Percentiles rank a stretch among this genome's conserved stretches.
These are phyloP conservation scores for Peziza echinospora DNA, from an alignment of 495 filamentous ascomycete species.

Conservation along the genomic window DNA sequence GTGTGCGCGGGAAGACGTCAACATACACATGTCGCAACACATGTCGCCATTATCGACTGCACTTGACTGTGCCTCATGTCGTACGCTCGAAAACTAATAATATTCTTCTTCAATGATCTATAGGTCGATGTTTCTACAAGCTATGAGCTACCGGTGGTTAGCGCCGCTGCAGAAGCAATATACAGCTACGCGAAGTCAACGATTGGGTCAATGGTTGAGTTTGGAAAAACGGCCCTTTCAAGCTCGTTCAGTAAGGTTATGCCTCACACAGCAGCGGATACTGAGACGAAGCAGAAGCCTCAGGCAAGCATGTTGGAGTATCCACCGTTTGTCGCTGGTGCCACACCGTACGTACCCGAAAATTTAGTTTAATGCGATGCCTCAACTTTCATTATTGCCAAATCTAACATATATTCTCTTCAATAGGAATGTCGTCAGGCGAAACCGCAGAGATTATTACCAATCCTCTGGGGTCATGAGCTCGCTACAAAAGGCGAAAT, in stretches of 20 bases:
- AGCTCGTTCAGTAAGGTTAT: too few relatives aligned
- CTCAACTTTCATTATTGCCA: neutral
- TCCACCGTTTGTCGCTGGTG: conserved; percentile 19
- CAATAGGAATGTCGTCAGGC: conserved; percentile 14
- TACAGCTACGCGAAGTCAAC: neutral
- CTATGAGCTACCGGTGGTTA: neutral
- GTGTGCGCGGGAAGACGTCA: too few relatives aligned
- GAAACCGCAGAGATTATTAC: neutral
- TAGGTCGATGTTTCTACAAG: too few relatives aligned
- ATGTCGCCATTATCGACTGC: too few relatives aligned
- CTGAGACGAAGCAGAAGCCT: too few relatives aligned
- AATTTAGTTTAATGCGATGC: neutral
- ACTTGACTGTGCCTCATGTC: too few relatives aligned
- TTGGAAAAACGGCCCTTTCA: neutral
- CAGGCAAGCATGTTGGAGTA: conserved; percentile 17
- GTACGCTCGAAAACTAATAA: too few relatives aligned
- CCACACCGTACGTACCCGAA: conserved; percentile 14
- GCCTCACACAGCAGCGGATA: too few relatives aligned
- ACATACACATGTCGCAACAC: too few relatives aligned
- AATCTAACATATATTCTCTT: conserved; percentile 1
- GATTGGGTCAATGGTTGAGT: neutral
- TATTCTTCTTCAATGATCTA: too few relatives aligned
- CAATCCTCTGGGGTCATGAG: neutral
- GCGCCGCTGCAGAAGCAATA: neutral
- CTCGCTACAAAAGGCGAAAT: neutral